A percentile compares a stretch with the other conserved stretches of the same genome.
These are phyloP conservation scores for Nitzschia inconspicua DNA, from an alignment of 108 stramenopile genomes.

Conservation along the genomic window DNA sequence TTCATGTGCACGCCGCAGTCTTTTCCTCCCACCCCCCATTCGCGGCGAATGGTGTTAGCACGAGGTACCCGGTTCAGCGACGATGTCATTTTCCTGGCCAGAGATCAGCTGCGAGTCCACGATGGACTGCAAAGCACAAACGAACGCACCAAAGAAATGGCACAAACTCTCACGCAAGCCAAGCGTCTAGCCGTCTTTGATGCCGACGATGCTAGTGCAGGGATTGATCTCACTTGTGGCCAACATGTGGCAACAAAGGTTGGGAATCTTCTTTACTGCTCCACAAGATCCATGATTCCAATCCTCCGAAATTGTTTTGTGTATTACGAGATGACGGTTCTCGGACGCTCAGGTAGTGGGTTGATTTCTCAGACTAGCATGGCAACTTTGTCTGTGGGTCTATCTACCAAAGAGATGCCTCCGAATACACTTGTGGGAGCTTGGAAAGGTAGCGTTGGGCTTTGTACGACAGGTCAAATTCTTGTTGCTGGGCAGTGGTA, in stretches of 20 bases:
- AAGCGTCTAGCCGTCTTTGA: slow-evolving; percentile 88
- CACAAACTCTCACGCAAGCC: slow-evolving; percentile 71
- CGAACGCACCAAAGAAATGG: slow-evolving; percentile 84
- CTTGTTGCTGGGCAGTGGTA: slow-evolving; percentile 78
- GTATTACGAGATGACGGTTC: slow-evolving; percentile 91
- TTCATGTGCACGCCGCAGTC: slow-evolving; percentile 97
- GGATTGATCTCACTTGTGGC: slow-evolving; percentile 83
- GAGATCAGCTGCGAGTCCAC: slow-evolving; percentile 91
- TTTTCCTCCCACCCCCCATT: slow-evolving; percentile 93
- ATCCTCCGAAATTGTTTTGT: slow-evolving; percentile 91
- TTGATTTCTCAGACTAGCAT: slow-evolving; percentile 32
- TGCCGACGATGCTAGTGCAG: slow-evolving; percentile 60
- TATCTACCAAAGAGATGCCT: slow-evolving; percentile 95
- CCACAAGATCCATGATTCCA: slow-evolving; percentile 85
- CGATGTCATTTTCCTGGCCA: slow-evolving; percentile 90
- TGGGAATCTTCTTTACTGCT: slow-evolving; percentile 83
- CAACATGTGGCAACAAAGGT: slow-evolving; percentile 91
- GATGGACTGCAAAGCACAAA: slow-evolving; percentile 68
- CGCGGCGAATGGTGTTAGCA: slow-evolving; percentile 83
- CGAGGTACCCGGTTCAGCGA: slow-evolving; percentile 83
- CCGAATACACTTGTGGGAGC: slow-evolving; percentile 92
- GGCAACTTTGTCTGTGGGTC: slow-evolving; percentile 82
- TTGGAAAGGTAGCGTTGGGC: slow-evolving; percentile 89
- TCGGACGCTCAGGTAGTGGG: slow-evolving; percentile 38
- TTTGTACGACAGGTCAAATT: slow-evolving; percentile 93